Percentiles rank a stretch among this genome's conserved stretches.
Evolutionary conservation across 2,329 filamentous ascomycete genomes (phyloP).

Genomic region (Alternaria metachromatica): DNA sequence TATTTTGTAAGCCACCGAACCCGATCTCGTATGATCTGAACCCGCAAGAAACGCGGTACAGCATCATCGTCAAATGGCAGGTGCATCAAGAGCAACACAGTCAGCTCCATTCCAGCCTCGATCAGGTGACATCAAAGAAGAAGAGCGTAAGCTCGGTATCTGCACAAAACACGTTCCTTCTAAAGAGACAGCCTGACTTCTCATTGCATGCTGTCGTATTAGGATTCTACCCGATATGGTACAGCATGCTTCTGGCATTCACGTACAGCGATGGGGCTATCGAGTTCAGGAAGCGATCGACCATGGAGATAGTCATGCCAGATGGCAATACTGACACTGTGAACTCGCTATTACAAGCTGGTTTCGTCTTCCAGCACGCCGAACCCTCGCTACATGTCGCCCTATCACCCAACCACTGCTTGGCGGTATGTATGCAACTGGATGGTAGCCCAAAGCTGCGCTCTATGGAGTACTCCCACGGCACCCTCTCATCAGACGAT

Average conservation of each 20-base stretch:
- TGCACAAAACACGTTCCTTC: slow-evolving; percentile 45
- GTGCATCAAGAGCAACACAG: slow-evolving; percentile 68
- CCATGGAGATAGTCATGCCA: slow-evolving; percentile 71
- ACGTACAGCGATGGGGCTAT: slow-evolving; percentile 81
- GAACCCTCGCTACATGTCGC: slow-evolving; percentile 61
- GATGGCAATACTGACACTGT: slow-evolving; percentile 70
- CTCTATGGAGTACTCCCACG: slow-evolving; percentile 51
- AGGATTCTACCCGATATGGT: slow-evolving; percentile 70
- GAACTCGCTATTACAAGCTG: slow-evolving; percentile 75
- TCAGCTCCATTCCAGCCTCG: slow-evolving; percentile 74
- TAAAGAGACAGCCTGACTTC: slow-evolving; percentile 69
- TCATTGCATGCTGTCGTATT: slow-evolving; percentile 74
- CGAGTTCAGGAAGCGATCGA: slow-evolving; percentile 78
- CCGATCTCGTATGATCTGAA: slow-evolving; percentile 53
- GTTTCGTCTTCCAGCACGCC: slow-evolving; percentile 73
- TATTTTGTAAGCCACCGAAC: slow-evolving; percentile 68
- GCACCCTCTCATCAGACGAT: slow-evolving; percentile 38
- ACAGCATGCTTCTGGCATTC: slow-evolving; percentile 74
- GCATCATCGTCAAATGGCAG: slow-evolving; percentile 84
- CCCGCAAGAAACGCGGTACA: slow-evolving; percentile 70
- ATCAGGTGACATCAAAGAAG: slow-evolving; percentile 73
- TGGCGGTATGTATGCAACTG: slow-evolving; percentile 52
- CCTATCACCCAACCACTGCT: slow-evolving; percentile 57
- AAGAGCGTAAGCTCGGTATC: slow-evolving; percentile 56
- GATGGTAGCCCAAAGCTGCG: slow-evolving; percentile 53